Evolutionary conservation across 371 early-diverging fungal species (phyloP).

Genomic region (Blyttiomyces sp.): DNA sequence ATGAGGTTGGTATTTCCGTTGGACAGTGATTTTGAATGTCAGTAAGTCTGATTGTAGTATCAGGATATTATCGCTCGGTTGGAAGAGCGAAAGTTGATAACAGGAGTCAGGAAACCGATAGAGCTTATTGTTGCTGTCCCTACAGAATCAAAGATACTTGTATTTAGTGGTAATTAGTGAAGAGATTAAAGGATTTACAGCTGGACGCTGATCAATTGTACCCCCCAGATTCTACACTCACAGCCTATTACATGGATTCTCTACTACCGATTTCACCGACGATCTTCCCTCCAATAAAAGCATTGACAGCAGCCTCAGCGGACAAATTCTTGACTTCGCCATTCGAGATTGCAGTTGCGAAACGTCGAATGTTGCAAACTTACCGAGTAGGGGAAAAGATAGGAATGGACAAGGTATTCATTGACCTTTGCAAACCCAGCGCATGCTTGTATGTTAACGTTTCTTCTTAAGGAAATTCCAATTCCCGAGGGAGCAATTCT

Average conservation of each 20-base stretch:
- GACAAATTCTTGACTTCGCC: constrained; percentile 63
- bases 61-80: constrained; percentile 34
- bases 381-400: constrained; percentile 28
- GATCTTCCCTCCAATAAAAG: constrained; percentile 58
- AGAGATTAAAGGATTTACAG: background rate
- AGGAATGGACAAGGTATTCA: background rate
- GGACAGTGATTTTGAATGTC: background rate
- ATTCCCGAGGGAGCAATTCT: background rate
- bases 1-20: constrained; percentile 5
- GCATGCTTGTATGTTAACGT: background rate
- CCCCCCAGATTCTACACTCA: constrained; percentile 38
- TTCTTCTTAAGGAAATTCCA: background rate
- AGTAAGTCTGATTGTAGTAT: constrained; percentile 34
- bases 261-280: constrained; percentile 52
- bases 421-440: background rate
- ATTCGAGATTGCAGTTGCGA: constrained; percentile 54
- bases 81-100: constrained; percentile 51
- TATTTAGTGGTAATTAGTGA: constrained; percentile 56
- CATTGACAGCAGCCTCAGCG: constrained; percentile 61
- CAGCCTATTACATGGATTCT: constrained; percentile 50
- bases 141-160: constrained; percentile 66
- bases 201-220: background rate
- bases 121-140: constrained; percentile 66
- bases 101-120: constrained; percentile 62
- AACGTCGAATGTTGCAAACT: constrained; percentile 54